A percentile compares a stretch with the other conserved stretches of the same genome.
Conservation (phyloP, 2,329 filamentous ascomycete genomes). For the Cadophora sp. region DNA sequence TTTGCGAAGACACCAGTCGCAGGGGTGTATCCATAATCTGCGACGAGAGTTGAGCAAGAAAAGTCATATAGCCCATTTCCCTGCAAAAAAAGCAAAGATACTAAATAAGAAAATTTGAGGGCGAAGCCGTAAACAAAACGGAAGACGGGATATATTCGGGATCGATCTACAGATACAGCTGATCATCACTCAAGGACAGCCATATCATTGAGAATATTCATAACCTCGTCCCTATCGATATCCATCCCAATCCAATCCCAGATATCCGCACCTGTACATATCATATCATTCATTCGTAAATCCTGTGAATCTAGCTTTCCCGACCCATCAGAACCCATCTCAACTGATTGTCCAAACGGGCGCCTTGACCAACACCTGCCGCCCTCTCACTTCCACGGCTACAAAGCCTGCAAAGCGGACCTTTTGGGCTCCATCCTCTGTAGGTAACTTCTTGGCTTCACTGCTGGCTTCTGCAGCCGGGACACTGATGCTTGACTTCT, state of each 20-base stretch:
- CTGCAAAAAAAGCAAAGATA: no score
- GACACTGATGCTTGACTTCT: slow-evolving; percentile 21
- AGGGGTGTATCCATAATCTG: slow-evolving; percentile 31
- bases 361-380: slow-evolving; percentile 77
- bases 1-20: slow-evolving; percentile 31
- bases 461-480: slow-evolving; percentile 27
- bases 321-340: neutral
- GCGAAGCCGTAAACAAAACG: no score
- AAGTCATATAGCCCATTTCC: no score
- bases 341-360: slow-evolving; percentile 69
- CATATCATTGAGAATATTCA: slow-evolving; percentile 15
- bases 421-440: slow-evolving; percentile 50
- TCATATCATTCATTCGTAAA: slow-evolving; percentile 14
- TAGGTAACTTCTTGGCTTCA: slow-evolving; percentile 38
- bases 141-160: no score
- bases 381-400: slow-evolving; percentile 71
- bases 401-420: slow-evolving; percentile 80
- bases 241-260: neutral
- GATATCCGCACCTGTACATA: slow-evolving; percentile 4
- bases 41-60: neutral
- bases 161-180: slow-evolving; percentile 11
- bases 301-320: slow-evolving; percentile 8
- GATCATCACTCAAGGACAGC: slow-evolving; percentile 5
- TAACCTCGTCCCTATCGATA: slow-evolving; percentile 13
- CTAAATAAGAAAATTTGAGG: no score